Evolutionary conservation across 75 land plant species (phyloP).

Genomic region (Larix kaempferi): DNA sequence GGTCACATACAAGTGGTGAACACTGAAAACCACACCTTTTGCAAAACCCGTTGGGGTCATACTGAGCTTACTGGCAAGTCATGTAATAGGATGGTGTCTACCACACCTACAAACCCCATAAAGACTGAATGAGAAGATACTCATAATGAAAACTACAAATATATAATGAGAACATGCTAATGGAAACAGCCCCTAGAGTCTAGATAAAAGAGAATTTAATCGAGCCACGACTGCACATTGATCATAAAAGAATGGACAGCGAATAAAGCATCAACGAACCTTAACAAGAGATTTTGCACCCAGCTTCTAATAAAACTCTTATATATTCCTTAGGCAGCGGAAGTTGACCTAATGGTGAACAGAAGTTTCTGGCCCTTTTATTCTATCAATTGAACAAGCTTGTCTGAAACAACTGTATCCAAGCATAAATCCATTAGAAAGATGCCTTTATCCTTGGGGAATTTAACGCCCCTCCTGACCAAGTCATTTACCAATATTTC

Average conservation of each 20-base stretch:
- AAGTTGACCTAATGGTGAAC: background rate
- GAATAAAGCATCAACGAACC: background rate
- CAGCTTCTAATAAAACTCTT: background rate
- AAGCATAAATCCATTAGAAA: conserved; percentile 8
- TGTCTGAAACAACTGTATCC: background rate
- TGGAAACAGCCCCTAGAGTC: background rate
- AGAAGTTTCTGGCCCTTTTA: background rate
- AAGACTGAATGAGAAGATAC: background rate
- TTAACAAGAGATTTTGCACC: background rate
- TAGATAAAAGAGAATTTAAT: background rate
- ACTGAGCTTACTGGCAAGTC: background rate
- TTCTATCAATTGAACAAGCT: conserved; percentile 1
- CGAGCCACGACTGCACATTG: background rate
- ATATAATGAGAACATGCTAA: background rate
- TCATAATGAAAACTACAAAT: background rate
- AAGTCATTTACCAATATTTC: background rate
- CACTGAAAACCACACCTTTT: background rate
- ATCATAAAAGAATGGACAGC: background rate
- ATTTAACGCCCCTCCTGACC: background rate
- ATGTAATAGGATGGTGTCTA: background rate
- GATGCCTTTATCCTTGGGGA: background rate
- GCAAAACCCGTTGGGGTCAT: background rate
- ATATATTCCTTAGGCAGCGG: background rate
- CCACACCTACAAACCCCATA: background rate
- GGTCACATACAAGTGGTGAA: background rate